phyloP scores from a whole-genome alignment of 441 rosid genomes.

The Sinapis alba region DNA sequence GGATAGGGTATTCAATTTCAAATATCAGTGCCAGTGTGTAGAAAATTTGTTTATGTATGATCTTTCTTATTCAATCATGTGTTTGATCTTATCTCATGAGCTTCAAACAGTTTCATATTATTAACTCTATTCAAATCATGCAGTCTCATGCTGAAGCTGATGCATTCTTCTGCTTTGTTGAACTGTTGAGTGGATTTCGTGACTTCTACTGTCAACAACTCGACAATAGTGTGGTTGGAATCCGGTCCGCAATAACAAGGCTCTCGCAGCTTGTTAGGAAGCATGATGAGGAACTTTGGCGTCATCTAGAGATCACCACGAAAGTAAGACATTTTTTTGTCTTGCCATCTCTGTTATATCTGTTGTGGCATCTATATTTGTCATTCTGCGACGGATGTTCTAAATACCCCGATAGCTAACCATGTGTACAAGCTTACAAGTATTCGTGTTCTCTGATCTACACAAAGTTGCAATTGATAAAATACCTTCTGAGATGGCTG shows the following conservation, averaged over 20 bases:
- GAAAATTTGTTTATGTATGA: not conserved
- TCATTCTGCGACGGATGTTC: not conserved
- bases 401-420: not conserved
- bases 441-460: not conserved
- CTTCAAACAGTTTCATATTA: not conserved
- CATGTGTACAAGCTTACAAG: conserved; percentile 2
- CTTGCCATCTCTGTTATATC: not conserved
- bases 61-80: not conserved
- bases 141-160: conserved; percentile 92
- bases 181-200: conserved; percentile 92
- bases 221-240: conserved; percentile 95
- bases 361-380: not conserved
- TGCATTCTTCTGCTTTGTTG: conserved; percentile 94
- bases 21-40: not conserved
- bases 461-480: no score
- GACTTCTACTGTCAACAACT: conserved; percentile 98
- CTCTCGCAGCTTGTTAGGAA: conserved; percentile 87
- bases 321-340: conserved; percentile 56
- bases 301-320: conserved; percentile 96
- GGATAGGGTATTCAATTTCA: conserved; percentile 16
- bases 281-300: conserved; percentile 99
- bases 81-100: conserved; percentile 4
- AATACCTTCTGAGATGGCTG: conserved; percentile 8
- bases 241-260: conserved; percentile 84
- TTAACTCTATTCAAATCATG: conserved; percentile 41